A percentile compares a stretch with the other conserved stretches of the same genome.
Evolutionary conservation across 2,329 filamentous ascomycete genomes (phyloP).

Genomic region (Aspergillus flavus): DNA sequence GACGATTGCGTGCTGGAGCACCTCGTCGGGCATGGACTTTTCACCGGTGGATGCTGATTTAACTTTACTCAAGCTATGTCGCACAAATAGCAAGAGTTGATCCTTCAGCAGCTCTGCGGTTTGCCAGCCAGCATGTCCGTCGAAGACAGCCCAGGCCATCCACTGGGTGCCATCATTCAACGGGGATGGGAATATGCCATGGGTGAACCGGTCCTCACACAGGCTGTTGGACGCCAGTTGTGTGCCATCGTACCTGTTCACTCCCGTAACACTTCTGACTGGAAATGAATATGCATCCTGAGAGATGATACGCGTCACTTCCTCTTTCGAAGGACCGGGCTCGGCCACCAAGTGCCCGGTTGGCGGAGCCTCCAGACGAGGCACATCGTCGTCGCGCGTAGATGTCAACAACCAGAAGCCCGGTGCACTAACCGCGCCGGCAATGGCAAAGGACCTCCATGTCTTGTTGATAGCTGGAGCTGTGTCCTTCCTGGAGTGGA

Average conservation of each 20-base stretch:
- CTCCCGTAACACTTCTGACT: constrained; percentile 20
- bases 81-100: constrained; percentile 26
- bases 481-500: constrained; percentile 16
- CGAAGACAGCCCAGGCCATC: constrained; percentile 44
- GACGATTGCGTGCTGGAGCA: constrained; percentile 26
- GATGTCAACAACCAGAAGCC: constrained; percentile 23
- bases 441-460: constrained; percentile 15
- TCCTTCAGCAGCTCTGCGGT: constrained; percentile 28
- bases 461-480: constrained; percentile 7
- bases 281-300: constrained; percentile 25
- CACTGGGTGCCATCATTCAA: constrained; percentile 27
- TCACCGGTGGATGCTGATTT: constrained; percentile 4
- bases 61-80: constrained; percentile 18
- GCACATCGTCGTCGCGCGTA: constrained; percentile 16
- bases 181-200: constrained; percentile 28
- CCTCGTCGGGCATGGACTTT: constrained; percentile 9
- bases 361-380: constrained; percentile 19
- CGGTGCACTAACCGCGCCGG: constrained; percentile 18
- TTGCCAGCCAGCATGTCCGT: constrained; percentile 40
- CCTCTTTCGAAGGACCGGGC: constrained; percentile 19
- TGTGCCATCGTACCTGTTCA: constrained; percentile 29
- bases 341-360: constrained; percentile 13
- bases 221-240: constrained; percentile 42
- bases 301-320: constrained; percentile 27
- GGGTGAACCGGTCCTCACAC: constrained; percentile 33